Evolutionary conservation across 129 eudicot genomes (phyloP).

Genomic region (Dittrichia graveolens): DNA sequence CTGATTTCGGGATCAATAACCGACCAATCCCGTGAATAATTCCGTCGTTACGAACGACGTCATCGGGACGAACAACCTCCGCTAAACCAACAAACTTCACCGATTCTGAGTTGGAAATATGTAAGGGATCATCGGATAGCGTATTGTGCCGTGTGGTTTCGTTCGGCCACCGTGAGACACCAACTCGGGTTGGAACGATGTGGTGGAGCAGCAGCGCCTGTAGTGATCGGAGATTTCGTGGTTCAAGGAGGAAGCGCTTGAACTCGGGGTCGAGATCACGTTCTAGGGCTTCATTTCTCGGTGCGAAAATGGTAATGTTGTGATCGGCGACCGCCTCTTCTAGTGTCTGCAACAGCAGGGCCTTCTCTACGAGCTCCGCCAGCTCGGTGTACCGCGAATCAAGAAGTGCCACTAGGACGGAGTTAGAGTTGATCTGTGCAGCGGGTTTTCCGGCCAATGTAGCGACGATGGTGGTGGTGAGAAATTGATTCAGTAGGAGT

Average conservation of each 20-base stretch:
- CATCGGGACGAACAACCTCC: slow-evolving; percentile 47
- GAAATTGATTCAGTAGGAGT: not conserved
- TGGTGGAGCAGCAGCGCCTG: slow-evolving; percentile 67
- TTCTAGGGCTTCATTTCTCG: slow-evolving; percentile 67
- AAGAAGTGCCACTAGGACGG: slow-evolving; percentile 50
- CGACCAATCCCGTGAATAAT: slow-evolving; percentile 50
- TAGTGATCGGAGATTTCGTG: slow-evolving; percentile 67
- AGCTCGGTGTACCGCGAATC: slow-evolving; percentile 72
- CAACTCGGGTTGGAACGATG: slow-evolving; percentile 61
- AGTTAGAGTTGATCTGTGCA: slow-evolving; percentile 49
- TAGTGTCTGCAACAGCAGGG: slow-evolving; percentile 56
- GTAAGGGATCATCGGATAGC: slow-evolving; percentile 36
- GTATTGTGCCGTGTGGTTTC: slow-evolving; percentile 38
- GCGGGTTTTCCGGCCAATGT: slow-evolving; percentile 33
- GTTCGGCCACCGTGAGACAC: slow-evolving; percentile 48
- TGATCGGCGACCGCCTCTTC: slow-evolving; percentile 55
- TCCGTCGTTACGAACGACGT: slow-evolving; percentile 55
- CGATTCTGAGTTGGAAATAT: slow-evolving; percentile 2
- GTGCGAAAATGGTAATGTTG: slow-evolving; percentile 84
- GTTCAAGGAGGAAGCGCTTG: slow-evolving; percentile 75
- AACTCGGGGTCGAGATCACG: slow-evolving; percentile 74
- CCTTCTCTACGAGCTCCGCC: slow-evolving; percentile 83
- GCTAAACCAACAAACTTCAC: slow-evolving; percentile 44
- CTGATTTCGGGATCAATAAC: slow-evolving; percentile 45
- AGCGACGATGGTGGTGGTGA: slow-evolving; percentile 14